Base-by-base conservation (phyloP, 352 stramenopile species). In the Phytopythium montanum region DNA sequence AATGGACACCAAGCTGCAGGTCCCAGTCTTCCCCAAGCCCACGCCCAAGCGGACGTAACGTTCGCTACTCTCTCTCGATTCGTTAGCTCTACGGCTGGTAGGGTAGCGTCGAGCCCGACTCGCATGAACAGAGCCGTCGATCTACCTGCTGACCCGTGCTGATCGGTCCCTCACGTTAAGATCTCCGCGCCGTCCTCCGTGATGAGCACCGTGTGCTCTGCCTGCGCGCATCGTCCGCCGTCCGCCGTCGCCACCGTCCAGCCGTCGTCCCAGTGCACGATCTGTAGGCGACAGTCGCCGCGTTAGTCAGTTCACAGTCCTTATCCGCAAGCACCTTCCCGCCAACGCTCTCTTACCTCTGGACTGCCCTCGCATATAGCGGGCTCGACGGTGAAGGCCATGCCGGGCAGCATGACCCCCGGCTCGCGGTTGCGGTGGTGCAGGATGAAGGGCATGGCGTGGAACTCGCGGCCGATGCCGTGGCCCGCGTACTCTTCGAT, bases 361-460 rank as follows among this genome's bases (percentile, higher is more conserved):
- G 76, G 72, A 51, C 68, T 87, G 49, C 90, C 90, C 71, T 99
- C 93, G 13, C 87, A 97, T 33, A 99, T 77, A 59, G 98, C 98
- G 3, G 97, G 97, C 78, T 99, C 97, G 64, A 99, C 98, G 0
- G 97, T 99, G 79, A 99, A 99, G 25, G 98, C 94, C 95, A 99
- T 98, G 26, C 97, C 97, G 0, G 85, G 79, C 33, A 92, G 69
- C 78, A 96, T 92, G 51, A 85, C 63, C 21, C 79, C 87, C n/a
- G 75, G 83, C 66, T 83, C 81, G 26, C 76, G 69, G 62, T 98
- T 98, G 36, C 73, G 69, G 61, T 95, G 85, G 68, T 98, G 92
- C 45, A 96, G 65, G 54, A 99, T 97, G 75, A 97, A 98, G 12
- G 96, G 96, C 58, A 96, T 68, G 69, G 81, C 96, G 72, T 99